Evolutionary conservation across 768 basidiomycete genomes (phyloP).

Genomic region (Psilocybe cyanescens): DNA sequence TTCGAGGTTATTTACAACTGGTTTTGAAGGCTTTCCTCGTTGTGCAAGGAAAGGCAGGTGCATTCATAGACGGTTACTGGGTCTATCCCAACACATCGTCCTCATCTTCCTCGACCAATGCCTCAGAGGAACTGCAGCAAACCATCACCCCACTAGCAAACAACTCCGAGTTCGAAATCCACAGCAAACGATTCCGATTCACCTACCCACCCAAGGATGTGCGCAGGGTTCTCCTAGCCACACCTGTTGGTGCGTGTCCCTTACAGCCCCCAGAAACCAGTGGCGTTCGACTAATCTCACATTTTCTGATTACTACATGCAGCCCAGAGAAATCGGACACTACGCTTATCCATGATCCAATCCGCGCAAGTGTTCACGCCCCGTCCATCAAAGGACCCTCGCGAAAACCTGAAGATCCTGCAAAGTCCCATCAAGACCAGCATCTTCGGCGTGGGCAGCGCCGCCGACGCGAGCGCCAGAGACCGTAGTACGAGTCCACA

Average conservation of each 20-base stretch:
- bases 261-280: conserved; percentile 12
- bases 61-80: conserved; percentile 63
- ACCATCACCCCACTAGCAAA: conserved; percentile 69
- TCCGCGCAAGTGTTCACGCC: conserved; percentile 78
- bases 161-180: conserved; percentile 69
- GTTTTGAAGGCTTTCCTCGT: conserved; percentile 63
- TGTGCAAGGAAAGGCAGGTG: conserved; percentile 61
- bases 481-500: conserved; percentile 27
- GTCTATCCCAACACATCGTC: conserved; percentile 49
- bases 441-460: conserved; percentile 23
- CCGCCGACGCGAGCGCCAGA: conserved; percentile 3
- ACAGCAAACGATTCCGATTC: conserved; percentile 72
- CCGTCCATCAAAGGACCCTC: conserved; percentile 57
- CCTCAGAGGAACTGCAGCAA: conserved; percentile 28
- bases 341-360: conserved; percentile 77
- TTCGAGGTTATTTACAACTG: not conserved
- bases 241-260: conserved; percentile 44
- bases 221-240: conserved; percentile 52
- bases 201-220: conserved; percentile 76
- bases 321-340: conserved; percentile 41
- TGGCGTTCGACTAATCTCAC: not conserved
- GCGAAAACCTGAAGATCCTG: conserved; percentile 66
- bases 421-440: conserved; percentile 56
- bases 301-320: not conserved
- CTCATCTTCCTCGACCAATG: conserved; percentile 5